Evolutionary conservation across 371 early-diverging fungal genomes (phyloP), one percentile per base, ranked within the genome.

Genomic region (Mucor racemosus): DNA sequence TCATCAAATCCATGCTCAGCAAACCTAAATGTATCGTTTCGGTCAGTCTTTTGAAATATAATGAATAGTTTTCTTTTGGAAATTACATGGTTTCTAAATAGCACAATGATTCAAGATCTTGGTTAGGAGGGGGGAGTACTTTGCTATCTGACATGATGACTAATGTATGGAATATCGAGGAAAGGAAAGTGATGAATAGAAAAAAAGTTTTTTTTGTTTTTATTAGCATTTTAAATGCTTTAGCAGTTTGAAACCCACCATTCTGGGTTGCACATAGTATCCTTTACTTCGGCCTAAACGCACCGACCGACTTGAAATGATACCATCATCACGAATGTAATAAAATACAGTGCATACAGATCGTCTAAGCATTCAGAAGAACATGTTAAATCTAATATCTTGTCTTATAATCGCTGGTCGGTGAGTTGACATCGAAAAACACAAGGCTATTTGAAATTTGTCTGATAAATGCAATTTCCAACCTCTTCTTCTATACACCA

Each of bases 1-100:
- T 89, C 90, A 26, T 88, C 87, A 56, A 78, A 80, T 21, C 93
- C 92, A 71, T 78, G 72, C 59, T 87, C 86, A 65, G 88, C 85
- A 70, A 90, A 89, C 87, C 90, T 90, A 67, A 13, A 61, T 10
- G n/a, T 48, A 65, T 11, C 7, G 17, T 7, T 13, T 46, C 33
- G 44, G 35, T 64, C 34, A 50, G 36, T 35, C 15, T 26, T 40
- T 21, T 50, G 38, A 10, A 3, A 39, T 6, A 58, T 39, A 1
- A 19, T n/a, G 17, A 38, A 38, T 7, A 11, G 38, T 0, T 38
- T 38, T 38, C 26, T 44, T 15, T 15, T 44, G 10, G 1, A 26
- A 50, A 50, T 81, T 85, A 86, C 89, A 86, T 87, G 53, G 84
- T 86, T 66, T 89, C 89, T 26, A 89, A 73, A 64, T 89, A 82